Evolutionary conservation across 2,329 filamentous ascomycete species (phyloP), one percentile per base, ranked within the genome.

Genomic region (Parafenestella ontariensis): DNA sequence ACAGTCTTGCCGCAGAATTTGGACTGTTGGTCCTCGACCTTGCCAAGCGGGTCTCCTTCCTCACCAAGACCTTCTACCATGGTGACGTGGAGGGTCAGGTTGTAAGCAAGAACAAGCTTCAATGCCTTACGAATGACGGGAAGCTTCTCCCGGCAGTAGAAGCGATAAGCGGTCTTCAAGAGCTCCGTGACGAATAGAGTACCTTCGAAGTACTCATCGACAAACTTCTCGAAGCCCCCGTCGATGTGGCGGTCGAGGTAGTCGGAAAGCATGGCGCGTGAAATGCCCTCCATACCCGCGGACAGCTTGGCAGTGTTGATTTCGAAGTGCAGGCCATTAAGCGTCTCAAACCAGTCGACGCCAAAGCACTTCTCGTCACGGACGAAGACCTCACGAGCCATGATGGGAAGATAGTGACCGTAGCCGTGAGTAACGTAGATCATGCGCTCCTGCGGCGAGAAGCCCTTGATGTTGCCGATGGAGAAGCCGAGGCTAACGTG

Each of bases 351-450:
- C 94, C 94, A 98, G 78, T 97, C 92, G 47, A 97, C 85, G 62
- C 89, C 88, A 79, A 98, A 96, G 82, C 92, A 96, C 78, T 90
- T 91, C 65, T 96, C 92, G 62, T 98, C 92, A 46, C 89, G 87
- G 18, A 98, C 93, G 64, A 88, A 96, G 36, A 98, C 92, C 78
- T 97, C 93, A 56, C 94, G 91, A 49, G 95, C 94, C 82, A 90
- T 92, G 76, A 98, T 91, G 33, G 94, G 93, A 46, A 98, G 84
- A 68, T 91, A 91, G 76, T 96, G 94, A 42, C 94, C 94, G 70
- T 97, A 98, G 29, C 94, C 94, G 74, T 98, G 94, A 10, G 94
- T 97, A 76, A 98, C 92, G 87, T 92, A 97, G 77, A 98, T 77
- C n/a, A 81, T 82, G 46, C 83, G 81, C 70, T 88, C 85, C 17